phyloP scores from a whole-genome alignment of 148 eudicot genomes.

The Linanthus parryae region DNA sequence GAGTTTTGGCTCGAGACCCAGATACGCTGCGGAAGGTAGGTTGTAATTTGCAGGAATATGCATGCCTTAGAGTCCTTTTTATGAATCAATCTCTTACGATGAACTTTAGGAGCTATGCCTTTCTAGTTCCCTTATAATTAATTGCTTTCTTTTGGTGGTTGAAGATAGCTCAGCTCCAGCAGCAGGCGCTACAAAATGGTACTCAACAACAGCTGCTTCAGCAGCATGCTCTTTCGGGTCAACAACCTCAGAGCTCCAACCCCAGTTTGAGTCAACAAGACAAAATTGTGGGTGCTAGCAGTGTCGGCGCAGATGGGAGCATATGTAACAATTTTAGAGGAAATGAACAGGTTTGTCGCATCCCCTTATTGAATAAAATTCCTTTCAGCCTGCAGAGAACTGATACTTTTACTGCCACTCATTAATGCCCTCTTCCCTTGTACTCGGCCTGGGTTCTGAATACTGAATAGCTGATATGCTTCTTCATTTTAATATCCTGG shows the following conservation, averaged over 20 bases:
- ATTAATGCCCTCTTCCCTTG: too few species aligned
- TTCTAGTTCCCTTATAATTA: neutral
- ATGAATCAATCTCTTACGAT: neutral
- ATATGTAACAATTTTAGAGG: slow-evolving; percentile 68
- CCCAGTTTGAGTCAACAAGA: neutral
- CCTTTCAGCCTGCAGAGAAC: too few species aligned
- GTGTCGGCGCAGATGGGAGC: slow-evolving; percentile 64
- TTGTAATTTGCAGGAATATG: neutral
- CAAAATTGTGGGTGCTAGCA: slow-evolving; percentile 37
- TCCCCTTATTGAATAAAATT: too few species aligned
- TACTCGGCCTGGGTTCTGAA: too few species aligned
- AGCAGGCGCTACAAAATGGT: slow-evolving; percentile 45
- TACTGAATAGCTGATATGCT: too few species aligned
- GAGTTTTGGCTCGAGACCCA: slow-evolving; percentile 42
- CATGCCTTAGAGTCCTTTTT: neutral
- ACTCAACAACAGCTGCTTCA: slow-evolving; percentile 43
- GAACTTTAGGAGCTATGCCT: neutral
- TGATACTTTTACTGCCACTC: too few species aligned
- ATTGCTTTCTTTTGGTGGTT: slow-evolving; percentile 24
- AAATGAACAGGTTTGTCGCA: slow-evolving; percentile 65
- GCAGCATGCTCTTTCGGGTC: slow-evolving; percentile 50
- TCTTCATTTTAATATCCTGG: too few species aligned
- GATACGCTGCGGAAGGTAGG: slow-evolving; percentile 44
- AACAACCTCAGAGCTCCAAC: slow-evolving; percentile 28
- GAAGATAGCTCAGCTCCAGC: slow-evolving; percentile 32